phyloP scores from a whole-genome alignment of 805 yeast genomes.

The Cyberlindnera mrakii region DNA sequence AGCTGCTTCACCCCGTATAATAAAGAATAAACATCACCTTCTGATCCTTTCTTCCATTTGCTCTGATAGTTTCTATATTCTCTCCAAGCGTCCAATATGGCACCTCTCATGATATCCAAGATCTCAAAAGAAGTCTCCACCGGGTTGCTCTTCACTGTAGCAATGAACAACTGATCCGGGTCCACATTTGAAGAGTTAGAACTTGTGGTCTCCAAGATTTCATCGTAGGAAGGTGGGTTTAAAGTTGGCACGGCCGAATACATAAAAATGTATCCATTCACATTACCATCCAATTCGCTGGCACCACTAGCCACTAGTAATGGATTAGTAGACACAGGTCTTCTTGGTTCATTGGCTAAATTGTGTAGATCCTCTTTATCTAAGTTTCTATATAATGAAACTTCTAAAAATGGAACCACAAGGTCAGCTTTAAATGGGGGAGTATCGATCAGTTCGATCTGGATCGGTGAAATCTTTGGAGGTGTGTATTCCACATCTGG shows the following conservation, averaged over 20 bases:
- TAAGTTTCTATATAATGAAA: slow-evolving; percentile 56
- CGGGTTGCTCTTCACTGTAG: slow-evolving; percentile 10
- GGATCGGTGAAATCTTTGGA: slow-evolving; percentile 52
- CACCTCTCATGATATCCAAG: slow-evolving; percentile 42
- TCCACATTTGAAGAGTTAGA: slow-evolving; percentile 3
- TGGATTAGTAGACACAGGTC: slow-evolving; percentile 60
- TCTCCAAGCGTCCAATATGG: slow-evolving; percentile 68
- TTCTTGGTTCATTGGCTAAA: slow-evolving; percentile 56
- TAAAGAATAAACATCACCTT: slow-evolving; percentile 59
- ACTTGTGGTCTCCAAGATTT: slow-evolving; percentile 11
- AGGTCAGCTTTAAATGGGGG: slow-evolving; percentile 63
- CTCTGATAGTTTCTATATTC: slow-evolving; percentile 52
- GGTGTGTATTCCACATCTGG: slow-evolving; percentile 28
- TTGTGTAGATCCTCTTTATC: slow-evolving; percentile 54
- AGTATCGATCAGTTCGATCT: slow-evolving; percentile 67
- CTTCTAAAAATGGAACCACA: slow-evolving; percentile 71
- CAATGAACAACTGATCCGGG: slow-evolving; percentile 8
- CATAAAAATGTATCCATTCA: slow-evolving; percentile 69
- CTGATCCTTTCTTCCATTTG: slow-evolving; percentile 59
- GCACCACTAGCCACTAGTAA: slow-evolving; percentile 74
- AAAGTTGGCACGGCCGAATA: slow-evolving; percentile 63
- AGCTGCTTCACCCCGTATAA: slow-evolving; percentile 50
- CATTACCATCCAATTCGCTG: slow-evolving; percentile 65
- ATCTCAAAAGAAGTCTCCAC: slow-evolving; percentile 18
- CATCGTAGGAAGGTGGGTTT: slow-evolving; percentile 53